A percentile compares a stretch with the other conserved stretches of the same genome.
These are phyloP conservation scores for cucumber (Cucumis sativus) DNA, from an alignment of 306 rosid species.

Conservation along the genomic window Cucumber_9930_V3 NC_026655.2:24215501-24216000, in stretches of 20 bases:
- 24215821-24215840: background rate
- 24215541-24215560: no score
- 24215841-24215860: background rate
- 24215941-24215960: background rate
- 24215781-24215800: background rate
- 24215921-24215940: background rate
- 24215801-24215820: background rate
- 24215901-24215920: slow-evolving; percentile 4
- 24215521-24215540: no score
- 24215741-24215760: background rate
- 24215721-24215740: background rate
- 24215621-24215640: no score
- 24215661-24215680: background rate
- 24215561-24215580: no score
- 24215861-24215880: background rate
- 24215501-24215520: no score
- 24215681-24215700: background rate
- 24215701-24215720: background rate
- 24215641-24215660: background rate
- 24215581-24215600: no score
- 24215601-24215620: background rate
- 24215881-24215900: background rate
- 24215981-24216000: background rate
- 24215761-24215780: background rate
- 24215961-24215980: background rate